Percentiles rank a stretch among this genome's conserved stretches.
Evolutionary conservation across 2,329 filamentous ascomycete species (phyloP).

Genomic region (Colletotrichum sp.): DNA sequence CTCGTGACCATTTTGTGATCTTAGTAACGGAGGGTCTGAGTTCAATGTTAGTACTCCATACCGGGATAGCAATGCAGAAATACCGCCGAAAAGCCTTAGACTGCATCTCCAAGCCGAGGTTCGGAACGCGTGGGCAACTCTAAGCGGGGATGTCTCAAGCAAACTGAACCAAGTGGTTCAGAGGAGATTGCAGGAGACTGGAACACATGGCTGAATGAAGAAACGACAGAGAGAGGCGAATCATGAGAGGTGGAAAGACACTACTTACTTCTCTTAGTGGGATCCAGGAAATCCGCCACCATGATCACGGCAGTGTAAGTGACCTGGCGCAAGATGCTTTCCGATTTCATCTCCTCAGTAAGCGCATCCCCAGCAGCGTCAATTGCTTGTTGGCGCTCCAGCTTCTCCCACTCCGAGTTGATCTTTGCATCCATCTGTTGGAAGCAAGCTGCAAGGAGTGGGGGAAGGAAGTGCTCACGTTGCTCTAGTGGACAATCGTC

Average conservation of each 20-base stretch:
- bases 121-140: not conserved
- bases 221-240: not conserved
- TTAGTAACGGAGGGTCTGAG: slow-evolving; percentile 36
- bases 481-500: slow-evolving; percentile 87
- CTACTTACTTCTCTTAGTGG: slow-evolving; percentile 66
- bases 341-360: slow-evolving; percentile 96
- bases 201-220: not conserved
- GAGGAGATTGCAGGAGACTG: not conserved
- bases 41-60: not conserved
- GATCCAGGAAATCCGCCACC: slow-evolving; percentile 87
- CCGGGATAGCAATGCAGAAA: not conserved
- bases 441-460: slow-evolving; percentile 82
- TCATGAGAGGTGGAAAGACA: not conserved
- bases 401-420: slow-evolving; percentile 81
- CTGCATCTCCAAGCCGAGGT: not conserved
- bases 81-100: not conserved
- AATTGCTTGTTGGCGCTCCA: slow-evolving; percentile 67
- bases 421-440: slow-evolving; percentile 88
- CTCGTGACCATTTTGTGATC: slow-evolving; percentile 30
- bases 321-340: slow-evolving; percentile 91
- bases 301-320: slow-evolving; percentile 93
- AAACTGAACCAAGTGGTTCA: not conserved
- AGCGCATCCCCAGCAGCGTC: slow-evolving; percentile 77
- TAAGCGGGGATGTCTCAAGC: not conserved
- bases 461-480: slow-evolving; percentile 81